Base-by-base conservation (phyloP, 805 yeast species). In the Saturnispora sekii region DNA sequence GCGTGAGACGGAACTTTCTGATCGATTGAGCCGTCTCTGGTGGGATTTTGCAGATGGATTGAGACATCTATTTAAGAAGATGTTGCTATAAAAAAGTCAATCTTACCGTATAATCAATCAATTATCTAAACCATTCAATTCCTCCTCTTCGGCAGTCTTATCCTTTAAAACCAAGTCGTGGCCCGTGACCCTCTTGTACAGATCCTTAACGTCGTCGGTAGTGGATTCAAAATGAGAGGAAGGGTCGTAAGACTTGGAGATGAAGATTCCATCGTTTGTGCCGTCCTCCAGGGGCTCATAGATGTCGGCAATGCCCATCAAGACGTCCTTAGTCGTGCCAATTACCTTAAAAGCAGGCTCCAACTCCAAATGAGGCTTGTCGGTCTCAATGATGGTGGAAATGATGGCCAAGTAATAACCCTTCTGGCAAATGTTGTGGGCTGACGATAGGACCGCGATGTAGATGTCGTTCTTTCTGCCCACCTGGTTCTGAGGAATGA, bases 401-500 rank as follows among this genome's bases (percentile, higher is more conserved):
- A 88, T 84, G 57, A 90, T 93, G 11, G 97, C 98, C 56, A 93
- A 69, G 59, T 81, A 85, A 68, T 88, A 83, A 38, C 95, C 95
- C 62, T 80, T 79, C 45, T 96, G 82, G 51, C 87, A 79, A 48
- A 90, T 96, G 60, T 86, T 84, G 66, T 93, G 98, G 38, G 86
- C 81, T 51, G 83, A 77, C 3, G 96, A 87, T 43, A 93, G 73
- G 28, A 86, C 83, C 1, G 98, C 96, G 56, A 93, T 77, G 65
- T 93, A 93, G 51, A 93, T 93, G 63, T 93, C 98, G 62, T 89
- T 84, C 65, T 86, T 84, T 57, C 98, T 80, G 47, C 79, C 83
- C 44, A 87, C 86, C 65, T 93, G 97, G 65, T 88, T 86, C 66
- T 94, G 98, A 18, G 98, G 97, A 51, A 93, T 87, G 62, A 93